phyloP scores from a whole-genome alignment of 2,329 filamentous ascomycete genomes.

The Cladophialophora carrionii region DNA sequence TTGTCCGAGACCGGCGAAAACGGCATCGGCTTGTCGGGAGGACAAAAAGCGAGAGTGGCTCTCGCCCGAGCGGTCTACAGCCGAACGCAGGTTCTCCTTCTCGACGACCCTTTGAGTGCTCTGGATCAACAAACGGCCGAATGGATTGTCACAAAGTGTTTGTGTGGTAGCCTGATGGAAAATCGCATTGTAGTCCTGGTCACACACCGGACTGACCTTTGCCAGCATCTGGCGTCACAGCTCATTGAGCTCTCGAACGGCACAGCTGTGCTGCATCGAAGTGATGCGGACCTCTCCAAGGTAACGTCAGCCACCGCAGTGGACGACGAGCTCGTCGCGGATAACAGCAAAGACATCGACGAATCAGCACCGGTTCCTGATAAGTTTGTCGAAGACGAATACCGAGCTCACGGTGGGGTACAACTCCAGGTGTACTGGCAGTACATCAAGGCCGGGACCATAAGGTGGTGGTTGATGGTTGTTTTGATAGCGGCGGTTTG shows the following conservation, averaged over 20 bases:
- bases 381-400: slow-evolving; percentile 79
- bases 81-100: slow-evolving; percentile 56
- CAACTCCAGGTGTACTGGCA: slow-evolving; percentile 77
- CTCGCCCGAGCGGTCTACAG: slow-evolving; percentile 66
- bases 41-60: slow-evolving; percentile 63
- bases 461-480: slow-evolving; percentile 71
- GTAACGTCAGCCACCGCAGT: slow-evolving; percentile 45
- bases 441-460: slow-evolving; percentile 79
- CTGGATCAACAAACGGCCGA: slow-evolving; percentile 68
- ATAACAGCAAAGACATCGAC: slow-evolving; percentile 35
- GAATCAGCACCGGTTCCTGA: slow-evolving; percentile 62
- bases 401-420: slow-evolving; percentile 73
- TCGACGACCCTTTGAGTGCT: slow-evolving; percentile 64
- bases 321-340: slow-evolving; percentile 42
- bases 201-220: slow-evolving; percentile 71
- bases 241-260: slow-evolving; percentile 71
- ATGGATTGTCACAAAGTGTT: slow-evolving; percentile 60
- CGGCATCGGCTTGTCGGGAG: slow-evolving; percentile 63
- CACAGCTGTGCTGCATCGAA: slow-evolving; percentile 51
- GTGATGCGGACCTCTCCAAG: slow-evolving; percentile 50
- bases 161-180: slow-evolving; percentile 59
- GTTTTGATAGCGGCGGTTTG: slow-evolving; percentile 63
- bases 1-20: slow-evolving; percentile 65
- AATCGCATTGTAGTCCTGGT: slow-evolving; percentile 62
- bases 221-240: slow-evolving; percentile 72